Evolutionary conservation across 805 yeast species (phyloP).

Genomic region (Saccharomycopsis guyanensis): DNA sequence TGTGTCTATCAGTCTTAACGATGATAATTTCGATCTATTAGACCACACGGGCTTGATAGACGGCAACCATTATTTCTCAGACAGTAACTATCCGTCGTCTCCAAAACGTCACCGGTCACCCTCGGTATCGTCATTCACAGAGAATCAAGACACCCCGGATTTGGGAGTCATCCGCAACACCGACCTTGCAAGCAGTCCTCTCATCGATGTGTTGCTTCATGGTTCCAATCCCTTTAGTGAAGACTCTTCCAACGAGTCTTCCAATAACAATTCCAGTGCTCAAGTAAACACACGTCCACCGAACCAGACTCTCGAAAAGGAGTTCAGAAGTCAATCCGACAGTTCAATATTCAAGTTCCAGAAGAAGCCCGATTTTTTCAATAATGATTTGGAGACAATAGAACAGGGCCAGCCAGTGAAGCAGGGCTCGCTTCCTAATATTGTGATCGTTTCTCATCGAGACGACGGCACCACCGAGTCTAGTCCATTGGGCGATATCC

Average conservation of each 20-base stretch:
- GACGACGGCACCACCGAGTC: neutral
- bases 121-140: constrained; percentile 3
- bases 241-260: neutral
- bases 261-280: neutral
- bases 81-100: constrained; percentile 4
- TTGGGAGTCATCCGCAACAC: neutral
- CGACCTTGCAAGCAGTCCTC: neutral
- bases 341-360: neutral
- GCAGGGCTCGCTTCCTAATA: neutral
- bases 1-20: constrained; percentile 9
- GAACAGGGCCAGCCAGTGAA: neutral
- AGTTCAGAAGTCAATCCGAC: neutral
- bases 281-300: neutral
- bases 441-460: neutral
- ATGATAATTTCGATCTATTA: neutral
- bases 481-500: neutral
- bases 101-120: constrained; percentile 12
- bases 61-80: neutral
- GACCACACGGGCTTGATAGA: neutral
- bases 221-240: neutral
- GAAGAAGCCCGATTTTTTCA: neutral
- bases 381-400: neutral
- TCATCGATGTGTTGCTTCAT: neutral
- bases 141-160: neutral
- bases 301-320: neutral